phyloP scores from a whole-genome alignment of 805 yeast species.

The Kuraishia borneana region DNA sequence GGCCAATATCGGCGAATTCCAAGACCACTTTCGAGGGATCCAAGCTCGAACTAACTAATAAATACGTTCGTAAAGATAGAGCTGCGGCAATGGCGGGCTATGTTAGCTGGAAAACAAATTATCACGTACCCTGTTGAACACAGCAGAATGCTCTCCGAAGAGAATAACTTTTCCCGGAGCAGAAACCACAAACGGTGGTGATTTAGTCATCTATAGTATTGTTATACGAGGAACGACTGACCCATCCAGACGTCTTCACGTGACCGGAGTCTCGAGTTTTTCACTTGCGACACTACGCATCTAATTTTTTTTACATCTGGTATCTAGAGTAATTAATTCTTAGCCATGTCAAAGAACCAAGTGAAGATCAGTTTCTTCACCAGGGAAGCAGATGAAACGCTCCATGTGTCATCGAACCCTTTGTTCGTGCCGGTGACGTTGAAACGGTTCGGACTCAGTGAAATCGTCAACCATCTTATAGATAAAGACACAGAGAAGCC shows the following conservation, averaged over 20 bases:
- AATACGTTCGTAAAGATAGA: constrained; percentile 72
- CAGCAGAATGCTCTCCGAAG: constrained; percentile 97
- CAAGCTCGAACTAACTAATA: constrained; percentile 43
- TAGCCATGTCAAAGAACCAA: too few species aligned
- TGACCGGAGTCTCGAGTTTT: too few species aligned
- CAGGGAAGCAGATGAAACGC: constrained; percentile 63
- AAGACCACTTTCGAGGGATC: constrained; percentile 37
- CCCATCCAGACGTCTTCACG: too few species aligned
- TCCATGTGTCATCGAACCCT: constrained; percentile 73
- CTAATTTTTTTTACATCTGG: too few species aligned
- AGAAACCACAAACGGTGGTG: constrained; percentile 70
- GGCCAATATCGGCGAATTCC: constrained; percentile 76
- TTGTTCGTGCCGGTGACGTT: constrained; percentile 78
- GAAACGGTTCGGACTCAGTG: constrained; percentile 87
- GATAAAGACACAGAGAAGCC: constrained; percentile 39
- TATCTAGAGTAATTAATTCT: too few species aligned
- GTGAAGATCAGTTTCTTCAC: constrained; percentile 43
- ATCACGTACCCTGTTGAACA: constrained; percentile 51
- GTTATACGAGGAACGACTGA: too few species aligned
- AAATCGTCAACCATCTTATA: constrained; percentile 85
- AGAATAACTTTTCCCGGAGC: constrained; percentile 96
- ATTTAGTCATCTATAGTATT: too few species aligned
- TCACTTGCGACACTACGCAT: too few species aligned
- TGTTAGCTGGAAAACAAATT: background rate
- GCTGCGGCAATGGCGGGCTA: constrained; percentile 96